Percentiles rank a stretch among this genome's conserved stretches.
Evolutionary conservation across 2,329 filamentous ascomycete species (phyloP).

Genomic region (Blumeria graminis): DNA sequence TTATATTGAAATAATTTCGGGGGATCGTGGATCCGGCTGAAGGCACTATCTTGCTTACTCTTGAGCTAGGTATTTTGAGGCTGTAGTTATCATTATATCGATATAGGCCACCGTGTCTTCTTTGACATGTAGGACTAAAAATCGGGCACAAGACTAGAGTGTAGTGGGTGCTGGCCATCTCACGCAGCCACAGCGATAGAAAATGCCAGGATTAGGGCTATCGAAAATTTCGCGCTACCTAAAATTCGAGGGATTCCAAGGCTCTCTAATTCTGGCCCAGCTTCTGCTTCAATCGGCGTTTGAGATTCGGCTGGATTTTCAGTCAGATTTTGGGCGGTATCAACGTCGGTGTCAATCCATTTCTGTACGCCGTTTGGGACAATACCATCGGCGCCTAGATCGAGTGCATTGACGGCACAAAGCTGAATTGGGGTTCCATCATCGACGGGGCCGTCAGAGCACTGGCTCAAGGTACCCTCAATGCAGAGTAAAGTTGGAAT

Average conservation of each 20-base stretch:
- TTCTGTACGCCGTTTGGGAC: neutral
- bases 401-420: conserved; percentile 1
- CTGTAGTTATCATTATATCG: no score
- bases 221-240: no score
- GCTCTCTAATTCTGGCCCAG: neutral
- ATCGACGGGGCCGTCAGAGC: conserved; percentile 2
- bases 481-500: conserved; percentile 2
- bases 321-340: conserved; percentile 1
- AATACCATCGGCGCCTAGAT: neutral
- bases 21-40: no score
- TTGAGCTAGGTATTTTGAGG: no score
- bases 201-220: no score
- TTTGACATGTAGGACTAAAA: no score
- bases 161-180: no score
- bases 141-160: no score
- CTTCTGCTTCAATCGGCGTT: neutral
- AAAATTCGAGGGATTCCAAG: neutral
- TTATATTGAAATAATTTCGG: no score
- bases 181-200: no score
- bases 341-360: conserved; percentile 1
- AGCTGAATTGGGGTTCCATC: conserved; percentile 3
- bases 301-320: conserved; percentile 1
- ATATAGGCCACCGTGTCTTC: no score
- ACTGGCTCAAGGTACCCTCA: conserved; percentile 1
- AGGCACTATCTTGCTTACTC: no score